Evolutionary conservation across 2,329 filamentous ascomycete species (phyloP).

Genomic region (Aspergillus candidus): DNA sequence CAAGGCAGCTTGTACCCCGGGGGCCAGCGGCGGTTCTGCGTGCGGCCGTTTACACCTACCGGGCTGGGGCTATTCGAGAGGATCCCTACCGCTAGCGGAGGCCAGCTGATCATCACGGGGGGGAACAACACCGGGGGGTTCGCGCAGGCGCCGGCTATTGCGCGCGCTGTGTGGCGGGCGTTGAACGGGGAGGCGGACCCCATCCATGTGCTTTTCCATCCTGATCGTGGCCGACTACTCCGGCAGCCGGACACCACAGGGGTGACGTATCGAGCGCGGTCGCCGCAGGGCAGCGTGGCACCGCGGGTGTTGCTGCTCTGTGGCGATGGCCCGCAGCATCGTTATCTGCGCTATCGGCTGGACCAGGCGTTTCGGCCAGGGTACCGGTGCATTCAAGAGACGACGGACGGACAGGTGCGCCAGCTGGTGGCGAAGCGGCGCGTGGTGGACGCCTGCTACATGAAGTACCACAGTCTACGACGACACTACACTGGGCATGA

Average conservation of each 20-base stretch:
- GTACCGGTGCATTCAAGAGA: neutral
- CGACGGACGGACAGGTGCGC: neutral
- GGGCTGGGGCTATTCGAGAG: constrained; percentile 1
- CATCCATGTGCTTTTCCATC: constrained; percentile 3
- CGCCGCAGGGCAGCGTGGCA: neutral
- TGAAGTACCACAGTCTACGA: neutral
- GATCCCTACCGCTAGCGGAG: neutral
- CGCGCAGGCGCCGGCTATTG: constrained; percentile 3
- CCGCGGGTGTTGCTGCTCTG: neutral
- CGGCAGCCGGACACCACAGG: neutral
- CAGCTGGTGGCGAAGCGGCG: neutral
- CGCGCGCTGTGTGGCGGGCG: neutral
- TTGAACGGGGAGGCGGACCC: neutral
- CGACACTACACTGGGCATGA: neutral
- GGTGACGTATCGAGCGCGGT: neutral
- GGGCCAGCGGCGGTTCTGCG: constrained; percentile 2
- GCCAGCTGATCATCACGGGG: constrained; percentile 1
- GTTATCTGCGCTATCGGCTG: neutral
- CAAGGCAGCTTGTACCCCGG: neutral
- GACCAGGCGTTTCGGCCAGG: neutral
- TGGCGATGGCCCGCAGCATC: neutral
- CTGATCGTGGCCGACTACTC: neutral
- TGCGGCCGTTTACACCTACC: constrained; percentile 1
- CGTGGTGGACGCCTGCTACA: neutral
- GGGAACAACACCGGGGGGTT: constrained; percentile 5